A percentile compares a stretch with the other conserved stretches of the same genome.
These are phyloP conservation scores for Astragalus membranaceus DNA, from an alignment of 306 rosid species.

Conservation along the genomic window DNA sequence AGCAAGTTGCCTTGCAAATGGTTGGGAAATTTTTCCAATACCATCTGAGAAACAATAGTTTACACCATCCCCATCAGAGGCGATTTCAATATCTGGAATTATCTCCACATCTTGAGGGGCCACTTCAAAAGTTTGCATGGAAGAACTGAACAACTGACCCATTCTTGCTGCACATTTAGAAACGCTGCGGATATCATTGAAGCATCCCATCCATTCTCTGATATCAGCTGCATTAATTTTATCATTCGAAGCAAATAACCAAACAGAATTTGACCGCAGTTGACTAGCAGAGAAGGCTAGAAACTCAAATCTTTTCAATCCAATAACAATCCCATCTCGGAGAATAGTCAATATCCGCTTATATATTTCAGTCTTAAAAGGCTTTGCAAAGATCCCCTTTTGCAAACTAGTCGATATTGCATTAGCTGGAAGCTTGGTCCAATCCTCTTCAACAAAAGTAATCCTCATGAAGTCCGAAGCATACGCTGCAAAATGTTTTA, in stretches of 20 bases:
- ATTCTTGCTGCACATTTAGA: constrained; percentile 98
- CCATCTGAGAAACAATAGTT: constrained; percentile 93
- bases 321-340: constrained; percentile 79
- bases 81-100: constrained; percentile 74
- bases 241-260: constrained; percentile 96
- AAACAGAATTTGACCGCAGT: constrained; percentile 77
- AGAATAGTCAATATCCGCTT: constrained; percentile 62
- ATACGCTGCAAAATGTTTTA: constrained; percentile 60
- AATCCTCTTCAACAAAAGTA: constrained; percentile 92
- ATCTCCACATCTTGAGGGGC: constrained; percentile 63
- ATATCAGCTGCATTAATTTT: constrained; percentile 70
- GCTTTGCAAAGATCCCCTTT: constrained; percentile 51
- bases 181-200: constrained; percentile 67
- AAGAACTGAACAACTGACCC: constrained; percentile 96
- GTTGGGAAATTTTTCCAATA: constrained; percentile 73
- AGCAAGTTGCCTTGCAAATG: constrained; percentile 83
- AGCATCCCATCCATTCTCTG: constrained; percentile 96
- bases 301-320: constrained; percentile 73
- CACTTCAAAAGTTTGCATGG: constrained; percentile 66
- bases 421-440: constrained; percentile 71
- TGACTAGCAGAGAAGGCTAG: constrained; percentile 98
- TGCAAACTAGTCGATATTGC: constrained; percentile 57
- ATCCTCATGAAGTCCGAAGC: constrained; percentile 84
- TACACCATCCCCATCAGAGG: constrained; percentile 61
- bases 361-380: constrained; percentile 58